These are phyloP conservation scores for Angomonas deanei DNA, from an alignment of 208 protist species.

Conservation along the genomic window DNA sequence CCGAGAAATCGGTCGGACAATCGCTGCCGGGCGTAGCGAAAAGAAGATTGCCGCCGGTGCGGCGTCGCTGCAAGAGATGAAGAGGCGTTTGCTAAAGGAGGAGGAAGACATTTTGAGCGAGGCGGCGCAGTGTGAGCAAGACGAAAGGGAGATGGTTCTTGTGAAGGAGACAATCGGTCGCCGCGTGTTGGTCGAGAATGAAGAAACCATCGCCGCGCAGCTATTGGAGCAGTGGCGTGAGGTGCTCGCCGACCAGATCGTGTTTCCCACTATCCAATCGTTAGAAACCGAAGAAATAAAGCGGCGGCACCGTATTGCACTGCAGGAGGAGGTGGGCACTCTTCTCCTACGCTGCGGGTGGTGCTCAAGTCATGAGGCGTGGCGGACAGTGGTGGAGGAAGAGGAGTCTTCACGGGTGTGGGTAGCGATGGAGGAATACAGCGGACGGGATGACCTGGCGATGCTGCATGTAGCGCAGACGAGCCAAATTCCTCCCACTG, in stretches of 20 bases:
- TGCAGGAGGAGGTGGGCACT: neutral
- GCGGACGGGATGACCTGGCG: too few relatives aligned
- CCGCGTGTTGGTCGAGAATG: neutral
- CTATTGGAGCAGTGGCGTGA: neutral
- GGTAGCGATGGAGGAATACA: neutral
- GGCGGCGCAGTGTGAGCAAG: neutral
- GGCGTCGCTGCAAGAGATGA: constrained; percentile 24
- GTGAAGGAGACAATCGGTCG: neutral
- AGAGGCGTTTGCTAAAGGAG: constrained; percentile 12
- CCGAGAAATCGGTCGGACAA: constrained; percentile 36
- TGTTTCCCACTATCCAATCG: too few relatives aligned
- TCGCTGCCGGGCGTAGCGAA: constrained; percentile 31
- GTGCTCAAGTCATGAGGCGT: neutral
- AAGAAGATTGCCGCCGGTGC: constrained; percentile 30
- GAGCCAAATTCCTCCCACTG: too few relatives aligned
- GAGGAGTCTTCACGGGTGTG: constrained; percentile 17
- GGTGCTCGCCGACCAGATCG: too few relatives aligned
- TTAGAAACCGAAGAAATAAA: too few relatives aligned
- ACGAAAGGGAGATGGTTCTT: neutral
- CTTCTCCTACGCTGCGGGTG: constrained; percentile 3
- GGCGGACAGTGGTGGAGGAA: constrained; percentile 19
- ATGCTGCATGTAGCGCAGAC: too few relatives aligned
- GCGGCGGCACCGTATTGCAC: too few relatives aligned
- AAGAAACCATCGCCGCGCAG: neutral
- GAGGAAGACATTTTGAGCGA: constrained; percentile 7